Percentiles rank a stretch among this genome's conserved stretches.
These are phyloP conservation scores for Melastoma malabathricum DNA, from an alignment of 345 rosid species.

Conservation along the genomic window DNA sequence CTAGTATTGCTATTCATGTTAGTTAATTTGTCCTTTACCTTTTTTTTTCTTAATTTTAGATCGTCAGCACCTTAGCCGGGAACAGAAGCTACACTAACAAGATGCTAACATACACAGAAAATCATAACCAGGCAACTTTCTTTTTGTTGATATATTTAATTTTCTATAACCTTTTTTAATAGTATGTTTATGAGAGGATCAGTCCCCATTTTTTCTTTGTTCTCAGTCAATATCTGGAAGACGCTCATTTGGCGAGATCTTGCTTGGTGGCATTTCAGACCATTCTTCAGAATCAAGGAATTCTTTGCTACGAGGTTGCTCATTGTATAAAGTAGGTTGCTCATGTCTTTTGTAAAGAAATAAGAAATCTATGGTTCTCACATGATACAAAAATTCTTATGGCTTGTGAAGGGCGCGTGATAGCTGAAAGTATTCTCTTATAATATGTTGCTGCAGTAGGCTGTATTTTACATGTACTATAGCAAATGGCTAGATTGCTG, in stretches of 20 bases:
- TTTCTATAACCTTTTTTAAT: not conserved
- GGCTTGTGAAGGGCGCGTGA: too few relatives aligned
- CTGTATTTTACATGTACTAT: too few relatives aligned
- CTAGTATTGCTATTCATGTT: too few relatives aligned
- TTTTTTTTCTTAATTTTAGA: slow-evolving; percentile 37
- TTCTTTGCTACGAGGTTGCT: slow-evolving; percentile 45
- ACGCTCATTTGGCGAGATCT: slow-evolving; percentile 74
- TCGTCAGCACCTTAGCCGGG: slow-evolving; percentile 58
- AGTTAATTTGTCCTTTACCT: not conserved
- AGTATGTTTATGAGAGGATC: too few relatives aligned
- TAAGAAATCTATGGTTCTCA: not conserved
- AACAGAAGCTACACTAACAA: slow-evolving; percentile 55
- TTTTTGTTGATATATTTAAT: slow-evolving; percentile 8
- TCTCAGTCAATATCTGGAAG: slow-evolving; percentile 88
- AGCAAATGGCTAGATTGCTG: not conserved
- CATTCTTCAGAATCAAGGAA: slow-evolving; percentile 36
- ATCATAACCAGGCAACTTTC: slow-evolving; percentile 68
- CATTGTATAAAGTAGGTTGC: slow-evolving; percentile 50
- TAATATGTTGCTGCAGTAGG: too few relatives aligned
- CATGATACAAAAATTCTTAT: too few relatives aligned
- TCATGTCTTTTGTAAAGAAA: too few relatives aligned
- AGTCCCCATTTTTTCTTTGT: not conserved
- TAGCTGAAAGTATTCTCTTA: too few relatives aligned
- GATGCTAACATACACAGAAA: slow-evolving; percentile 77
- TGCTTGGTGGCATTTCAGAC: slow-evolving; percentile 46